Evolutionary conservation across 148 eudicot genomes (phyloP), one percentile per base, ranked within the genome.

Genomic region (Heliamphora exappendiculata): DNA sequence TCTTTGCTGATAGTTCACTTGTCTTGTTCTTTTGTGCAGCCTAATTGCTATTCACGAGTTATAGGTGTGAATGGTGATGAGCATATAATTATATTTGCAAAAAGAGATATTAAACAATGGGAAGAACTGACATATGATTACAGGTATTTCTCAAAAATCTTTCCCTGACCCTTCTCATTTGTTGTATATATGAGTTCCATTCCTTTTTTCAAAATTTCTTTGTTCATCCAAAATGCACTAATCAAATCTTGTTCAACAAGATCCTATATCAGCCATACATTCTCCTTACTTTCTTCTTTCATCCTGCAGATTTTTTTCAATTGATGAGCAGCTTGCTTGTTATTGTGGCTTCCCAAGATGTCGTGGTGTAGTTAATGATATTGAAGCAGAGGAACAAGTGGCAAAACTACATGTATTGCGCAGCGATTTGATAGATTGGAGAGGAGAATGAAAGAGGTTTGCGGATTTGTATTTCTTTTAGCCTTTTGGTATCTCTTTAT

Each of bases 111-210:
- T 51, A 72, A 80, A 65, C 93, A 87, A 58, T 89, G 90, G 89
- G 98, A 95, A 84, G 98, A 95, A 82, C 84, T 95, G 80, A 91
- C 98, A 54, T 95, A 95, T 81, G 98, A 95, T 81, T 95, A 95
- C 90, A 92, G 98, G 98, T 95, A 82, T 74, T 64, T 34, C 47
- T 78, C 80, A 71, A 17, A 36, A 50, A 44, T 12, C 16, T 67
- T 60, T 19, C 59, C 45, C n/a, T 49, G 73, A 41, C 22, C 17
- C 4, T 7, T 12, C 68, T 58, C 63, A 6, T 45, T 26, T 24
- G 8, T 11, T 54, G 0, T 24, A 45, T 24, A 45, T 22, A 62
- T 24, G 10, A 45, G 13, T n/a, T 57, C 49, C 57, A 42, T 16
- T 58, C 47, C 20, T 78, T 31, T 33, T 33, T 54, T 71, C 16